A percentile compares a stretch with the other conserved stretches of the same genome.
These are phyloP conservation scores for Diaporthe vexans DNA, from an alignment of 2,329 filamentous ascomycete genomes.

Conservation along the genomic window DNA sequence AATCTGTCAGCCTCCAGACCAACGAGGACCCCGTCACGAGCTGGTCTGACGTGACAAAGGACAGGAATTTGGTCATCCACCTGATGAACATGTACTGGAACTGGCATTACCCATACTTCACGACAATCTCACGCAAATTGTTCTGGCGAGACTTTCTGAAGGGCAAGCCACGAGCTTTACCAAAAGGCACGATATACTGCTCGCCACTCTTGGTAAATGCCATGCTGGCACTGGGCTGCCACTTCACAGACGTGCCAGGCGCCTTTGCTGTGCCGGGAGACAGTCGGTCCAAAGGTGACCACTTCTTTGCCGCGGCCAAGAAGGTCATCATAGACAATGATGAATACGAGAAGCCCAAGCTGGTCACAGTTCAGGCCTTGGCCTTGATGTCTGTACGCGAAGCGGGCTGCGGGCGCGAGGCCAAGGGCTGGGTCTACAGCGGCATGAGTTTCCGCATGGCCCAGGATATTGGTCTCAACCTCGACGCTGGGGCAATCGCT, in stretches of 20 bases:
- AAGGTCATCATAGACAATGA: slow-evolving; percentile 90
- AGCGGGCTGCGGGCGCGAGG: slow-evolving; percentile 92
- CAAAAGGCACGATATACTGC: slow-evolving; percentile 79
- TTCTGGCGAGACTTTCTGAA: slow-evolving; percentile 89
- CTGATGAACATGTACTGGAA: slow-evolving; percentile 98
- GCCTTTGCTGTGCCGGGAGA: slow-evolving; percentile 81
- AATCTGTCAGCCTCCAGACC: slow-evolving; percentile 61
- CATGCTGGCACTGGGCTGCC: slow-evolving; percentile 92
- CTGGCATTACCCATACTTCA: slow-evolving; percentile 98
- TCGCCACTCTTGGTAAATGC: slow-evolving; percentile 92
- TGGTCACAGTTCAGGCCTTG: slow-evolving; percentile 93
- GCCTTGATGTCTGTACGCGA: slow-evolving; percentile 97
- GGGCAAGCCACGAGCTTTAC: slow-evolving; percentile 70
- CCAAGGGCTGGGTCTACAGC: slow-evolving; percentile 97
- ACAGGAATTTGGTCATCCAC: slow-evolving; percentile 84
- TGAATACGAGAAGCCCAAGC: slow-evolving; percentile 88
- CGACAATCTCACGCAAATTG: slow-evolving; percentile 85
- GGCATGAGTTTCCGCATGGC: slow-evolving; percentile 99
- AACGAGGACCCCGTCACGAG: slow-evolving; percentile 81
- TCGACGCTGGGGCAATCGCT: slow-evolving; percentile 79
- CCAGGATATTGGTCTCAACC: slow-evolving; percentile 90
- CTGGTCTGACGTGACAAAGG: slow-evolving; percentile 89
- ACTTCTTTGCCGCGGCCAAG: slow-evolving; percentile 96
- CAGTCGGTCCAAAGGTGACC: slow-evolving; percentile 89
- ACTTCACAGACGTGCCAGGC: slow-evolving; percentile 85